A percentile compares a stretch with the other conserved stretches of the same genome.
Conservation (phyloP, 768 basidiomycete species). For the Dacryopinax primogenitus region DNA sequence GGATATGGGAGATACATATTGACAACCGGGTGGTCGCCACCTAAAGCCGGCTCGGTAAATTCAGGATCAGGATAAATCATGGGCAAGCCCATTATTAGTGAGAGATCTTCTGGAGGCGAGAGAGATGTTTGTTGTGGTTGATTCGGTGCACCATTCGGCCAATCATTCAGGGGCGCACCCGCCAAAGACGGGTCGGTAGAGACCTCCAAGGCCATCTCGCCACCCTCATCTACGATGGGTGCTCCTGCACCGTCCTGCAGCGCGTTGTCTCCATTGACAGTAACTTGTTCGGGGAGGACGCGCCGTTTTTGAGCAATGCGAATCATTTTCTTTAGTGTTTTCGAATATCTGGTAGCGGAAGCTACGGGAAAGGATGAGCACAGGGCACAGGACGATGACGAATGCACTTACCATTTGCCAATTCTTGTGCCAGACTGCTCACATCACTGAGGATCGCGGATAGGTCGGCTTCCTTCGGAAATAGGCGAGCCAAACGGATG, state of each 20-base stretch:
- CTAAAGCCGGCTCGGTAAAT: conserved; percentile 12
- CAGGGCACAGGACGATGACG: background rate
- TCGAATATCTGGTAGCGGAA: conserved; percentile 83
- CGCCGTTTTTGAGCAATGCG: conserved; percentile 36
- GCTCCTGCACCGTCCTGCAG: conserved; percentile 1
- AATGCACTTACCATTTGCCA: conserved; percentile 56
- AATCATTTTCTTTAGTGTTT: conserved; percentile 80
- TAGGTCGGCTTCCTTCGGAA: conserved; percentile 75
- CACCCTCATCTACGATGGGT: background rate
- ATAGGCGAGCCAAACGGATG: conserved; percentile 70
- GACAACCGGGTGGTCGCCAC: conserved; percentile 8
- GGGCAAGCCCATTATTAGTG: background rate
- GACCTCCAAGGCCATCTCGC: background rate
- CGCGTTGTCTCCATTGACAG: background rate
- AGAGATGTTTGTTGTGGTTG: background rate
- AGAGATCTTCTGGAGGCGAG: background rate
- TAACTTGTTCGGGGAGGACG: conserved; percentile 23
- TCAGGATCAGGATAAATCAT: background rate
- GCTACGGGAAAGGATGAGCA: conserved; percentile 34
- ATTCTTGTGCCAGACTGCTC: conserved; percentile 58
- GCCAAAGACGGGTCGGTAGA: background rate
- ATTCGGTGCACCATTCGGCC: background rate
- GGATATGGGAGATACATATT: conserved; percentile 10
- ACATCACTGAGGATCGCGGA: conserved; percentile 61
- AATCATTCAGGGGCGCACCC: background rate